These are phyloP conservation scores for Diaporthe sp. DNA, from an alignment of 2,329 filamentous ascomycete genomes.

Conservation along the genomic window DNA sequence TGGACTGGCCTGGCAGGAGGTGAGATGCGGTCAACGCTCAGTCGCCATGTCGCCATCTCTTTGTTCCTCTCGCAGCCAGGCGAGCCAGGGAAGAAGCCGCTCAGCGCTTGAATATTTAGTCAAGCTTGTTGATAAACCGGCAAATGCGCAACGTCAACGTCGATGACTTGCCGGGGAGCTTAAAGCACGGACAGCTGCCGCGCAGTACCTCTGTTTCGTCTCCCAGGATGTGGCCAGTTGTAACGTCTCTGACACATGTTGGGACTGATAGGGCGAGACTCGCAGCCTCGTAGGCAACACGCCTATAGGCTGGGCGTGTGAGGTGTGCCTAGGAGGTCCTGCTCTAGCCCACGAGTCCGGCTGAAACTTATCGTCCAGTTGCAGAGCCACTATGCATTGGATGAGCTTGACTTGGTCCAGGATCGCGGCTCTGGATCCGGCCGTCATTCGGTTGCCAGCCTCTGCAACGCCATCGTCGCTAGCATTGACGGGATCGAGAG, in stretches of 20 bases:
- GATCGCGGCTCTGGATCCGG: conserved; percentile 28
- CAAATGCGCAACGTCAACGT: conserved; percentile 3
- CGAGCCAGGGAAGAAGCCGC: too few relatives aligned
- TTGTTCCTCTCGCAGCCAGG: not conserved
- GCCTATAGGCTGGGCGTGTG: not conserved
- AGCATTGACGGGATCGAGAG: conserved; percentile 3
- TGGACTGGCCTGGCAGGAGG: not conserved
- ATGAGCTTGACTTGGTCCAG: not conserved
- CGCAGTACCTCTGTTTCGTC: conserved; percentile 32
- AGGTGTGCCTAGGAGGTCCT: not conserved
- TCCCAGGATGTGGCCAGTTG: conserved; percentile 34
- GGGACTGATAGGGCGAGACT: conserved; percentile 17
- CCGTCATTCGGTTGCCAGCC: conserved; percentile 1
- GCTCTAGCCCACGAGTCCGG: conserved; percentile 19
- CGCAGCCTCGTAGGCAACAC: not conserved
- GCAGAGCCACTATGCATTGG: not conserved
- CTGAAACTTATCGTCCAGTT: conserved; percentile 19
- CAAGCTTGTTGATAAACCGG: conserved; percentile 7
- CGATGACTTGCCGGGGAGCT: conserved; percentile 18
- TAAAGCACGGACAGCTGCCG: conserved; percentile 30
- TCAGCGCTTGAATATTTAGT: not conserved
- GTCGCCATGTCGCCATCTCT: not conserved
- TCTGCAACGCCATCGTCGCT: conserved; percentile 18
- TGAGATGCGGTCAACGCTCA: not conserved
- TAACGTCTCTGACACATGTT: conserved; percentile 24